phyloP scores from a whole-genome alignment of 306 rosid genomes.

The Malus orientalis region DNA sequence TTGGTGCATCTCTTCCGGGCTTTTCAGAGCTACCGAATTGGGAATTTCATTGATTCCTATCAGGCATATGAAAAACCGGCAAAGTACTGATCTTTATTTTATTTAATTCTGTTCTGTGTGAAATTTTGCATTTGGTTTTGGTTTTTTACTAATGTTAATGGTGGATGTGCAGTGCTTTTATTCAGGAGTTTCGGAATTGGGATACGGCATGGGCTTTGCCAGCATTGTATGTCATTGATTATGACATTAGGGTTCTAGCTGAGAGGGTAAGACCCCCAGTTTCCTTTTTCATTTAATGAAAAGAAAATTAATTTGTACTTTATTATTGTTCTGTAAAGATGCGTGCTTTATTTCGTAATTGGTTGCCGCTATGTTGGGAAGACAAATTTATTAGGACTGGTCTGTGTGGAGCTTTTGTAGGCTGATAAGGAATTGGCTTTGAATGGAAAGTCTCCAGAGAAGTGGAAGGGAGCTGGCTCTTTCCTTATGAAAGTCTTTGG shows the following conservation, averaged over 20 bases:
- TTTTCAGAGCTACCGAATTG: conserved; percentile 46
- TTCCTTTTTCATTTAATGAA: not conserved
- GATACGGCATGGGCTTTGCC: conserved; percentile 94
- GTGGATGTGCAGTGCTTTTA: conserved; percentile 64
- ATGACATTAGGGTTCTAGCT: conserved; percentile 87
- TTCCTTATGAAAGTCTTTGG: conserved; percentile 97
- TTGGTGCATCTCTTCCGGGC: conserved; percentile 67
- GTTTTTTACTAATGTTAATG: conserved; percentile 7
- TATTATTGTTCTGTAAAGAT: not conserved
- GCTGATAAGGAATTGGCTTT: conserved; percentile 75
- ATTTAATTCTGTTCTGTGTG: not conserved
- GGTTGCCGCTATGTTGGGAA: conserved; percentile 1
- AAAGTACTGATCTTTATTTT: conserved; percentile 28
- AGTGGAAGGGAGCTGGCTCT: conserved; percentile 93
- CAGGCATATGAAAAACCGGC: conserved; percentile 75
- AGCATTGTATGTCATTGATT: conserved; percentile 64
- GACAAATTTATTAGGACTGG: not conserved
- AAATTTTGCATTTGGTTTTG: not conserved
- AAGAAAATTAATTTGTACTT: not conserved
- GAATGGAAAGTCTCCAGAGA: conserved; percentile 79
- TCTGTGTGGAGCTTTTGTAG: conserved; percentile 14
- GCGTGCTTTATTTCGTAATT: not conserved
- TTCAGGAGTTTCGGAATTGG: conserved; percentile 94
- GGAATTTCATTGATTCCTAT: conserved; percentile 55
- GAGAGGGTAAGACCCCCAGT: conserved; percentile 48